These are phyloP conservation scores for Groenewaldozyma auringiensis DNA, from an alignment of 1,139 yeast genomes.

Conservation along the genomic window DNA sequence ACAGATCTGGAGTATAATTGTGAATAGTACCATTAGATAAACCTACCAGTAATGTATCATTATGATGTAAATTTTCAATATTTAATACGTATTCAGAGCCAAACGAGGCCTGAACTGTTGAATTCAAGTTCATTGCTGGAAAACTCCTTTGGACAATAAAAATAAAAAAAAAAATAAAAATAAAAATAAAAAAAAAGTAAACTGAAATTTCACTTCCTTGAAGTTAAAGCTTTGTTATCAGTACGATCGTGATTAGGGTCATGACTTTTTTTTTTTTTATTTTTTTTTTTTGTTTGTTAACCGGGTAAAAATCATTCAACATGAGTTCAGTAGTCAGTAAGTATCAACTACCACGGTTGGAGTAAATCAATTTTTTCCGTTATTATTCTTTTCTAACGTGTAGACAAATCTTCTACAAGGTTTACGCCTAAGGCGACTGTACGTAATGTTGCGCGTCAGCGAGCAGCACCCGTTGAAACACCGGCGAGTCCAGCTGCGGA, in stretches of 20 bases:
- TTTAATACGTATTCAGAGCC: conserved; percentile 47
- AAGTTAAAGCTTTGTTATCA: too few species aligned
- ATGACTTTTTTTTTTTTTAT: too few species aligned
- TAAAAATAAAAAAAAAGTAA: too few species aligned
- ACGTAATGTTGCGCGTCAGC: conserved; percentile 19
- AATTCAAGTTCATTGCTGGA: background rate
- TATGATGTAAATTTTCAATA: conserved; percentile 32
- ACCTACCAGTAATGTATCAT: conserved; percentile 38
- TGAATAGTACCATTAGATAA: conserved; percentile 44
- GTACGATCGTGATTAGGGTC: too few species aligned
- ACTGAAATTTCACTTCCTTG: too few species aligned
- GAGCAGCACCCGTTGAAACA: conserved; percentile 16
- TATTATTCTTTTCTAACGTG: background rate
- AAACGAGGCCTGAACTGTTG: conserved; percentile 9
- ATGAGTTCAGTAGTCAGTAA: conserved; percentile 33
- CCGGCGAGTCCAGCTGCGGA: too few species aligned
- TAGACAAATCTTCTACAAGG: conserved; percentile 24
- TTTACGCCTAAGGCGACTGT: conserved; percentile 29
- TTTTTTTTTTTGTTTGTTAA: too few species aligned
- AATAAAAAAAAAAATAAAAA: too few species aligned
- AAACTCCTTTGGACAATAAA: too few species aligned
- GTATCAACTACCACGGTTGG: too few species aligned
- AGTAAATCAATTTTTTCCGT: too few species aligned
- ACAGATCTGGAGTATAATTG: conserved; percentile 22
- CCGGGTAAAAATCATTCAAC: too few species aligned